phyloP scores from a whole-genome alignment of 805 yeast species.

The Zygotorulaspora florentina region DNA sequence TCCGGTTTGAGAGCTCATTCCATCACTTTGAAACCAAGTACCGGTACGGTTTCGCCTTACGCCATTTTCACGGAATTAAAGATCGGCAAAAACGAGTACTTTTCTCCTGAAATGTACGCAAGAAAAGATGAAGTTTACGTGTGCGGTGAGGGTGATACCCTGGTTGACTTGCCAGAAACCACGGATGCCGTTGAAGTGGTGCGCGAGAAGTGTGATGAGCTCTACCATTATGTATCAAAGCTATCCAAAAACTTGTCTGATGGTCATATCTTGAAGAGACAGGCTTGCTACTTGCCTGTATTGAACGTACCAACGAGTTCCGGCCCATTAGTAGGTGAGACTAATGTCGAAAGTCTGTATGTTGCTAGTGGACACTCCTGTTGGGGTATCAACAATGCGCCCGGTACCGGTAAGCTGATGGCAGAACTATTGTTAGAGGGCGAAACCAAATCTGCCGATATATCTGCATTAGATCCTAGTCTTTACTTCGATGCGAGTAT shows the following conservation, averaged over 20 bases:
- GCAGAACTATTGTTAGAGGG: conserved; percentile 87
- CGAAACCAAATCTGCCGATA: conserved; percentile 67
- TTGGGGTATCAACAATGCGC: conserved; percentile 98
- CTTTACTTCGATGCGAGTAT: conserved; percentile 74
- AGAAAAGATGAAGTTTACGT: conserved; percentile 93
- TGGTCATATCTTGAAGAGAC: conserved; percentile 76
- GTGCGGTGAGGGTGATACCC: conserved; percentile 94
- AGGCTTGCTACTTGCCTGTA: conserved; percentile 95
- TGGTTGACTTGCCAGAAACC: conserved; percentile 87
- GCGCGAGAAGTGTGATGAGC: conserved; percentile 79
- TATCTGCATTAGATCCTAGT: conserved; percentile 79
- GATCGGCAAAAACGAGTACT: conserved; percentile 61
- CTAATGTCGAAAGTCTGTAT: conserved; percentile 73
- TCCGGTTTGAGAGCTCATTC: conserved; percentile 94
- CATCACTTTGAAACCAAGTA: conserved; percentile 79
- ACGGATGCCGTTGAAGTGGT: conserved; percentile 91
- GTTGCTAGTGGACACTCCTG: conserved; percentile 94
- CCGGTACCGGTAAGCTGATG: conserved; percentile 92
- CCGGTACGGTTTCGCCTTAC: conserved; percentile 77
- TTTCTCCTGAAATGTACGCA: conserved; percentile 92
- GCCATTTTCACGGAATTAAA: conserved; percentile 91
- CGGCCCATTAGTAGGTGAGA: conserved; percentile 93
- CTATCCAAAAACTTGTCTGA: conserved; percentile 62
- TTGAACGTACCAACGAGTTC: conserved; percentile 86
- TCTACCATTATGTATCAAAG: conserved; percentile 75